Evolutionary conservation across 2,329 filamentous ascomycete genomes (phyloP), one percentile per base, ranked within the genome.

Genomic region (Didymella arachidicola): DNA sequence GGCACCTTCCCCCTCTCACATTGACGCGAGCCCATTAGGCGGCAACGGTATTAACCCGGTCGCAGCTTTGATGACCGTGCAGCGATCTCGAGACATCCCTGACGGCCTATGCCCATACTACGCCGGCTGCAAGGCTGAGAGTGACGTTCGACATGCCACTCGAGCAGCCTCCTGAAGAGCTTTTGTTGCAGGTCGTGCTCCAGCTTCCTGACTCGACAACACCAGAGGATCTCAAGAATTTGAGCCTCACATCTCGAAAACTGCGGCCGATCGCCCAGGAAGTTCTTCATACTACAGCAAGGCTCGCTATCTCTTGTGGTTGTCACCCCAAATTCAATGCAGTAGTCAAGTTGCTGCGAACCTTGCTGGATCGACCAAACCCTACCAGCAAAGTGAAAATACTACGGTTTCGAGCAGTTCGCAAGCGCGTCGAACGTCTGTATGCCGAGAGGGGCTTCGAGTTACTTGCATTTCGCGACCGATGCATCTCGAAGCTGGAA

Each of bases 271-370:
- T 63, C 29, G 69, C 63, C 1, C 66, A 68, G 26, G 64, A 66
- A 38, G 57, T 57, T 27, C 59, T 71, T 4, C 59, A 68, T 32
- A 57, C 57, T 5, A 58, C 45, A 11, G 67, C 61, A 26, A 66
- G 53, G 11, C 63, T 68, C 10, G 51, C 50, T 11, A 52, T 59
- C 14, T 51, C 52, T 19, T 68, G 62, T 42, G 61, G 60, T 19
- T 67, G 60, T 38, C 64, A 65, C 19, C 63, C 64, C 11, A 63
- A 51, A 19, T 57, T 63, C 14, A 71, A 67, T 46, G 43, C 63
- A 22, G 41, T 67, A 14, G 43, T 68, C 8, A 61, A 57, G 42
- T 51, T 70, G 5, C 56, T 72, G 2, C 68, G 69, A 25, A 72
- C 68, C 5, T 47, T 70, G 10, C 51, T 70, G 7, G 53, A 64